Evolutionary conservation across 2,329 filamentous ascomycete species (phyloP), one percentile per base, ranked within the genome.

Genomic region (Cladophialophora exuberans): DNA sequence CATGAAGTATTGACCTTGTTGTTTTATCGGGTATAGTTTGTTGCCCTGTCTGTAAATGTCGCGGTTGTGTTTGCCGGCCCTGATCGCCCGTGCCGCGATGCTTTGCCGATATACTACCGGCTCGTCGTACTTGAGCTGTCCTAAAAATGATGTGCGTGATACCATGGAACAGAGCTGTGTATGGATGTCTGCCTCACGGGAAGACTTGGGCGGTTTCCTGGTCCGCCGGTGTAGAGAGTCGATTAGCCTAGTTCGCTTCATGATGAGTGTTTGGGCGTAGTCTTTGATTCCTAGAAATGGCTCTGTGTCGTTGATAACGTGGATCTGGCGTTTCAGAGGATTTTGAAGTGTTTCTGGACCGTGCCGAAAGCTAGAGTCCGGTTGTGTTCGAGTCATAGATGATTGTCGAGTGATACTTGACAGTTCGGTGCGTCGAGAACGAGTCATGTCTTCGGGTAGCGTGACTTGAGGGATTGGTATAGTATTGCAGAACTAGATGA

Each of bases 51-150:
- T 2, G 20, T 18, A 6, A 38, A n/a, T 20, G 20, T 9, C 46
- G 25, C 26, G 46, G 22, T 22, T 38, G 28, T 49, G 46, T 49
- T 49, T n/a, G 23, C 46, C 25, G 7, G 33, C 6, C 11, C 17
- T 13, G 25, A 17, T 31, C 15, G 20, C 7, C n/a, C n/a, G n/a
- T n/a, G n/a, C n/a, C n/a, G n/a, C n/a, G n/a, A n/a, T n/a, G n/a
- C n/a, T n/a, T n/a, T n/a, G n/a, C n/a, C n/a, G n/a, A n/a, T n/a
- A n/a, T n/a, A n/a, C n/a, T n/a, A n/a, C n/a, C n/a, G n/a, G n/a
- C n/a, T 49, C 22, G 15, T 17, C 31, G n/a, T 38, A 26, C 35
- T 41, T 49, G 33, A 49, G 20, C 15, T 49, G 46, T 9, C 46
- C 46, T 13, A 35, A 49, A 22, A n/a, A 11, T 26, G 11, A 9